Evolutionary conservation across 2,329 filamentous ascomycete species (phyloP), one percentile per base, ranked within the genome.

Genomic region (Fonsecaea erecta): DNA sequence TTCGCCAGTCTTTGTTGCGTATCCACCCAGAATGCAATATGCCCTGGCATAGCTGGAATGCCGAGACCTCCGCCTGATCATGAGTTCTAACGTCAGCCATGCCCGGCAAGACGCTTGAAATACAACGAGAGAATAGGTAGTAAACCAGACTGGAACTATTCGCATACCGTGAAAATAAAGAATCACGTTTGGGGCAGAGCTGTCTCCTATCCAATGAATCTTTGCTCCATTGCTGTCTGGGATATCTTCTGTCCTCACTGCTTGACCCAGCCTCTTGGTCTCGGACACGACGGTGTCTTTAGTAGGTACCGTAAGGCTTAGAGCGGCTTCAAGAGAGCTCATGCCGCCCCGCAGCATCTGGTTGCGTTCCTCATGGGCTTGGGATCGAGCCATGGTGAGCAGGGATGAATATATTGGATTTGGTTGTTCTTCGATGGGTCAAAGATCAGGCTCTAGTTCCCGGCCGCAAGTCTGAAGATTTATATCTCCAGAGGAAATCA

Each of bases 151-250:
- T 8, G 21, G 37, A 21, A 34, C n/a, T 57, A 7, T 52, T 16
- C 14, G 26, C 12, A 12, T 26, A 63, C 64, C 64, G 30, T 66
- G 64, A 30, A 66, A 66, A 26, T 66, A 66, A 0, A 66, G 55
- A 6, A 66, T 30, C 18, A 60, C 54, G 11, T 52, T 66, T 6
- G 53, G 16, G 18, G 60, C 60, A 7, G 53, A 48, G 11, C 24
- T 32, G 21, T 60, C 60, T 6, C 64, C 64, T 5, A 66, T 32
- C 60, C 60, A 66, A 30, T 66, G 64, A 1, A 66, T 18, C 18
- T 54, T 52, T 9, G 64, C 60, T 7, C 52, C 55, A 2, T 66
- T 26, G 12, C 64, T 52, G 30, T 60, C 51, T 6, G 64, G 64
- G 11, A 66, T 30, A 2, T 60, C 64, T 11, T 63, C 46, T 3